Evolutionary conservation across 202 grass and related monocot species (phyloP).

Genomic region (Panicum virgatum): DNA sequence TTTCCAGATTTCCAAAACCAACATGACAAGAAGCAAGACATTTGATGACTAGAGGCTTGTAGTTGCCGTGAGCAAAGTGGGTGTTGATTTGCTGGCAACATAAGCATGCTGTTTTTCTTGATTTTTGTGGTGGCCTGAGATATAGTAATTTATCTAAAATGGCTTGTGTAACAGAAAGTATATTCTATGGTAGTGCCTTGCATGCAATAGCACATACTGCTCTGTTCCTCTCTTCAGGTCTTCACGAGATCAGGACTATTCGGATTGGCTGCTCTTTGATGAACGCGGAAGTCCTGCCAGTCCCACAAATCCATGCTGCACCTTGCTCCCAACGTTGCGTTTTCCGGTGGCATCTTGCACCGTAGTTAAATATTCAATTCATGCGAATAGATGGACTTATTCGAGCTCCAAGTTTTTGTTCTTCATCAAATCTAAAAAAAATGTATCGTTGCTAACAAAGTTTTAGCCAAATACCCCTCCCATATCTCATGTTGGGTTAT

Average conservation of each 20-base stretch:
- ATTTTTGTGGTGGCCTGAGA: neutral
- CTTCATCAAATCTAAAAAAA: neutral
- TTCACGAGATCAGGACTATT: neutral
- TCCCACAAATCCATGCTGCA: neutral
- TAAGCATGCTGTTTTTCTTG: neutral
- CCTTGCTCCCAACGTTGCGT: neutral
- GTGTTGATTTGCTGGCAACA: neutral
- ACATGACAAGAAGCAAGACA: neutral
- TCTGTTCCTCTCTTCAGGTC: neutral
- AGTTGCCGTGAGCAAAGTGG: neutral
- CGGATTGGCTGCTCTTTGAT: too few species aligned
- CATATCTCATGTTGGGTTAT: too few species aligned
- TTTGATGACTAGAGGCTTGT: slow-evolving; percentile 33
- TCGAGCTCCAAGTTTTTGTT: neutral
- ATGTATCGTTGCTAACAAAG: neutral
- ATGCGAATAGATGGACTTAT: neutral
- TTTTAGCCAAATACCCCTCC: too few species aligned
- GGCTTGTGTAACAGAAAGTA: neutral
- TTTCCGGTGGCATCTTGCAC: neutral
- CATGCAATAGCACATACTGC: neutral
- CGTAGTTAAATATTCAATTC: neutral
- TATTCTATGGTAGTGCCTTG: neutral
- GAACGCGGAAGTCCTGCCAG: neutral
- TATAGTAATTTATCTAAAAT: neutral
- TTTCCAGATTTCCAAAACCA: slow-evolving; percentile 40